phyloP scores from a whole-genome alignment of 768 basidiomycete genomes.

The Suillus variegatus region DNA sequence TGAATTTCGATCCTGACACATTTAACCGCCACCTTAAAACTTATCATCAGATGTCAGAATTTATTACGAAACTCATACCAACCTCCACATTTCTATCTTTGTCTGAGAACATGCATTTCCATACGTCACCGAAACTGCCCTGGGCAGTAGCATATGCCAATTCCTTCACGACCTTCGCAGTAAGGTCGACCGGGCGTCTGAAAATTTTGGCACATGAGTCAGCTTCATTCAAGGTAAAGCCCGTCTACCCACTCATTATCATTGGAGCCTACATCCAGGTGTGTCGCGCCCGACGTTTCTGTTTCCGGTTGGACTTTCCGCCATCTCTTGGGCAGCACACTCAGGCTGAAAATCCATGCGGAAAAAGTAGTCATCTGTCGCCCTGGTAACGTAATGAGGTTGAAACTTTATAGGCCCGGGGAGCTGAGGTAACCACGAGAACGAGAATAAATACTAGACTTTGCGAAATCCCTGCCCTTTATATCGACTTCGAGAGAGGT shows the following conservation, averaged over 20 bases:
- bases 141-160: slow-evolving; percentile 24
- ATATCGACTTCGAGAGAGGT: not conserved
- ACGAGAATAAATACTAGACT: not conserved
- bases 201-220: not conserved
- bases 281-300: not conserved
- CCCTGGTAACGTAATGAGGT: not conserved
- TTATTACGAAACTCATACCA: not conserved
- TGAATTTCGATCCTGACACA: slow-evolving; percentile 24
- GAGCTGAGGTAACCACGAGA: not conserved
- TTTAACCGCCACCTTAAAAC: slow-evolving; percentile 28
- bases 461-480: not conserved
- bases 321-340: not conserved
- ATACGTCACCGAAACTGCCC: slow-evolving; percentile 25
- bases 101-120: slow-evolving; percentile 24
- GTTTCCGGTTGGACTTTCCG: not conserved
- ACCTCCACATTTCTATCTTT: slow-evolving; percentile 22
- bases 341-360: not conserved
- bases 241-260: not conserved
- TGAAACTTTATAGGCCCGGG: not conserved
- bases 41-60: not conserved
- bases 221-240: not conserved
- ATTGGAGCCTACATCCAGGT: not conserved
- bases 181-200: slow-evolving; percentile 14
- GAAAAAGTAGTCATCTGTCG: not conserved
- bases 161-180: slow-evolving; percentile 14